phyloP scores from a whole-genome alignment of 306 rosid species.

The Gastrolobium bilobum region DNA sequence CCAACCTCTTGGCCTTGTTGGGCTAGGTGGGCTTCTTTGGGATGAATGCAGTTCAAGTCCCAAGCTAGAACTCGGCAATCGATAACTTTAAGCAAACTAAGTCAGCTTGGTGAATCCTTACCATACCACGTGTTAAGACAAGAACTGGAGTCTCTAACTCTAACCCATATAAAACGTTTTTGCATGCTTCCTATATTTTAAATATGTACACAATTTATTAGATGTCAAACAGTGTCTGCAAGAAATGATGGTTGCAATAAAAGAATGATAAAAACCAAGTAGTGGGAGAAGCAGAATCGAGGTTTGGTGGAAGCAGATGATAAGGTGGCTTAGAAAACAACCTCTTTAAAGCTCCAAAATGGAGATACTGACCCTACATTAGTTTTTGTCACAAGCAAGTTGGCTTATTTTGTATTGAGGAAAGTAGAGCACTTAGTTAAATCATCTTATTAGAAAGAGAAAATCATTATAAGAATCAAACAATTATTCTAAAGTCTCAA shows the following conservation, averaged over 20 bases:
- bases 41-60: background rate
- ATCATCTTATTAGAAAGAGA: slow-evolving; percentile 38
- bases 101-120: background rate
- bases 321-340: slow-evolving; percentile 54
- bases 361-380: slow-evolving; percentile 63
- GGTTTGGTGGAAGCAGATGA: slow-evolving; percentile 57
- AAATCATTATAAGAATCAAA: slow-evolving; percentile 11
- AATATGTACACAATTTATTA: slow-evolving; percentile 9
- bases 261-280: slow-evolving; percentile 48
- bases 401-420: slow-evolving; percentile 53
- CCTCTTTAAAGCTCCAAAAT: slow-evolving; percentile 35
- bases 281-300: slow-evolving; percentile 66
- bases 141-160: background rate
- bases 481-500: slow-evolving; percentile 14
- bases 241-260: slow-evolving; percentile 52
- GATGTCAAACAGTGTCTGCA: slow-evolving; percentile 19
- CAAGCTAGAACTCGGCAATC: background rate
- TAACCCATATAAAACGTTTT: slow-evolving; percentile 30
- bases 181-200: slow-evolving; percentile 33
- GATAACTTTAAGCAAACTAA: background rate
- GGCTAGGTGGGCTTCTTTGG: slow-evolving; percentile 12
- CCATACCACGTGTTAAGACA: background rate
- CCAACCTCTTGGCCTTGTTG: background rate
- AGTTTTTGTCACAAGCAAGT: slow-evolving; percentile 51
- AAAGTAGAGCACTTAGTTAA: slow-evolving; percentile 58